These are phyloP conservation scores for Colletotrichum sp. DNA, from an alignment of 2,329 filamentous ascomycete species.

Conservation along the genomic window DNA sequence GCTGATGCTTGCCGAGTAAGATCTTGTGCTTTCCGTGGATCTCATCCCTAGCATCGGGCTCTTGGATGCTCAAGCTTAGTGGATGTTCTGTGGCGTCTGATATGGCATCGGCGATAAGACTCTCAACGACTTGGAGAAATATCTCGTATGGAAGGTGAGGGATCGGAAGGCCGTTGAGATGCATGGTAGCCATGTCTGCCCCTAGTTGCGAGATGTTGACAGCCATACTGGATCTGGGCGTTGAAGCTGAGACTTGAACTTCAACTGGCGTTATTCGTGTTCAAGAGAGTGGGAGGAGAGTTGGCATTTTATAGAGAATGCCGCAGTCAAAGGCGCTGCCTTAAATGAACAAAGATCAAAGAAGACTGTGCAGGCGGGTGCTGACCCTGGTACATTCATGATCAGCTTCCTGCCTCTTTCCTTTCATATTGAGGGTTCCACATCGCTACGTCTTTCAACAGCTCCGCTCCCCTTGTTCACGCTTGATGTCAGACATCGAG, in stretches of 20 bases:
- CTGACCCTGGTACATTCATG: background rate
- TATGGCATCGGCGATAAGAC: background rate
- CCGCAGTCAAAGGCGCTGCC: background rate
- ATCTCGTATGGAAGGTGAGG: background rate
- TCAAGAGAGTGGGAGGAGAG: background rate
- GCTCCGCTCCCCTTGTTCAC: background rate
- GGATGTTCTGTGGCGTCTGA: background rate
- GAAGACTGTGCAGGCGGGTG: background rate
- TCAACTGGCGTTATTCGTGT: background rate
- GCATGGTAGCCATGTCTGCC: background rate
- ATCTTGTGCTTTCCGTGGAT: background rate
- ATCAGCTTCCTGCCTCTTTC: background rate
- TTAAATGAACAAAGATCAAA: background rate
- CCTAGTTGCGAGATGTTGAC: background rate
- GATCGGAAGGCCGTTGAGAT: background rate
- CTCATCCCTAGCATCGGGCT: background rate
- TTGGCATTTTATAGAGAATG: background rate
- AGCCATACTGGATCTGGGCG: background rate
- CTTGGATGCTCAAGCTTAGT: background rate
- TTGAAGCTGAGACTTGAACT: background rate
- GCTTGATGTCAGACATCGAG: background rate
- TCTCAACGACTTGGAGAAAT: background rate
- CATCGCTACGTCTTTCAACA: background rate
- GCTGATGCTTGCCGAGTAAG: background rate
- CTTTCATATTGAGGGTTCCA: background rate